Conservation (phyloP, 2,329 filamentous ascomycete species). For the Ophiostoma sp. region DNA sequence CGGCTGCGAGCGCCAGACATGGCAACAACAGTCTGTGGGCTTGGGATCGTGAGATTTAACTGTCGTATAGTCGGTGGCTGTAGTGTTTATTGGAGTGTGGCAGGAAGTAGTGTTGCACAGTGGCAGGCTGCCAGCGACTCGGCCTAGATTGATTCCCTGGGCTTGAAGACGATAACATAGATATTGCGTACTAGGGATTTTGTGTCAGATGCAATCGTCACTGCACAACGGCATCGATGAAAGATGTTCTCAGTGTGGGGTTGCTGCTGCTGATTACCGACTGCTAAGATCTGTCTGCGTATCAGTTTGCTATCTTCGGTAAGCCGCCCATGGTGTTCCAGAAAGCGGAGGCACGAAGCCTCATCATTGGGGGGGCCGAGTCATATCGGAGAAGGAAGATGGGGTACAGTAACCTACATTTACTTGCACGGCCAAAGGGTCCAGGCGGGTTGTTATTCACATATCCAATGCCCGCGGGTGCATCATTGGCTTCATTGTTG, state of each 20-base stretch:
- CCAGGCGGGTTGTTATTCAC: background rate
- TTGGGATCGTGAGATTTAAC: background rate
- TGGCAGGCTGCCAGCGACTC: background rate
- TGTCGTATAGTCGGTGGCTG: background rate
- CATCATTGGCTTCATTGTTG: background rate
- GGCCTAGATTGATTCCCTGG: background rate
- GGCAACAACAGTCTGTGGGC: background rate
- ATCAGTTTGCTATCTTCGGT: conserved; percentile 2
- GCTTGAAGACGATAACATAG: background rate
- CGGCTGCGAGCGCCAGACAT: conserved; percentile 8
- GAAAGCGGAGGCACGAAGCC: background rate
- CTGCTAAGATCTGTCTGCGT: background rate
- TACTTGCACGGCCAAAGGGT: background rate
- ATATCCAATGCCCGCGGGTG: background rate
- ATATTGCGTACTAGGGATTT: background rate
- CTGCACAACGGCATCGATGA: background rate
- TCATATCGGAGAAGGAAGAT: background rate
- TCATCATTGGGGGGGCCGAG: background rate
- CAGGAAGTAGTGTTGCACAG: background rate
- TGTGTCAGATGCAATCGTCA: background rate
- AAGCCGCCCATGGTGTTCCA: background rate
- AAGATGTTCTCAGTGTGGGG: background rate
- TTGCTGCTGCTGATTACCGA: background rate
- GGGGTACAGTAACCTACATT: background rate
- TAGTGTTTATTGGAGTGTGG: background rate